Conservation (phyloP, 2,329 filamentous ascomycete genomes). For the Lachnellula arida region DNA sequence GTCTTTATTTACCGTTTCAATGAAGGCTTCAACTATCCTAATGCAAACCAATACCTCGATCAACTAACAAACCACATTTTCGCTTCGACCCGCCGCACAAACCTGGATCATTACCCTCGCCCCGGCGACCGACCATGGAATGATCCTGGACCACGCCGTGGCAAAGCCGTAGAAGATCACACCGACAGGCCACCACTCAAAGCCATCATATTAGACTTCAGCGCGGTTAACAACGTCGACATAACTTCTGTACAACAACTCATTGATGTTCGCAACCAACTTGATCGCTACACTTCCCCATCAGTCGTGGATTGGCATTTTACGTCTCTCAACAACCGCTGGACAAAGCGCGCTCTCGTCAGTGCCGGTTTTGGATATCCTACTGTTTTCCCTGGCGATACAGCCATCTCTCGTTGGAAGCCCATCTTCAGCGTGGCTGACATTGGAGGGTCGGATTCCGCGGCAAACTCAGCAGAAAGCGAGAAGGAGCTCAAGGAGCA, state of each 20-base stretch:
- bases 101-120: constrained; percentile 57
- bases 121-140: constrained; percentile 90
- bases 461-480: constrained; percentile 66
- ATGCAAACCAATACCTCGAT: constrained; percentile 84
- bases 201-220: constrained; percentile 92
- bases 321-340: constrained; percentile 87
- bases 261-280: constrained; percentile 90
- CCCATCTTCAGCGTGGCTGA: constrained; percentile 95
- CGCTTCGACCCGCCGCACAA: constrained; percentile 69
- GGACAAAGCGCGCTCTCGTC: constrained; percentile 87
- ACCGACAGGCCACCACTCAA: constrained; percentile 64
- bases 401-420: constrained; percentile 64
- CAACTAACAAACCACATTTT: constrained; percentile 67
- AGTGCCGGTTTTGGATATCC: constrained; percentile 87
- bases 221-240: constrained; percentile 88
- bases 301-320: constrained; percentile 92
- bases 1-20: constrained; percentile 94
- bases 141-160: constrained; percentile 70
- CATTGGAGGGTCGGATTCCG: constrained; percentile 66
- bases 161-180: constrained; percentile 43
- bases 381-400: constrained; percentile 38
- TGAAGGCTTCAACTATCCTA: constrained; percentile 95
- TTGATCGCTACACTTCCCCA: constrained; percentile 78
- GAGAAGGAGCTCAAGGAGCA: constrained; percentile 40
- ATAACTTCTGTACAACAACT: constrained; percentile 88